Base-by-base conservation (phyloP, 192 early-diverging fungal genomes). In the Podila epigama region DNA sequence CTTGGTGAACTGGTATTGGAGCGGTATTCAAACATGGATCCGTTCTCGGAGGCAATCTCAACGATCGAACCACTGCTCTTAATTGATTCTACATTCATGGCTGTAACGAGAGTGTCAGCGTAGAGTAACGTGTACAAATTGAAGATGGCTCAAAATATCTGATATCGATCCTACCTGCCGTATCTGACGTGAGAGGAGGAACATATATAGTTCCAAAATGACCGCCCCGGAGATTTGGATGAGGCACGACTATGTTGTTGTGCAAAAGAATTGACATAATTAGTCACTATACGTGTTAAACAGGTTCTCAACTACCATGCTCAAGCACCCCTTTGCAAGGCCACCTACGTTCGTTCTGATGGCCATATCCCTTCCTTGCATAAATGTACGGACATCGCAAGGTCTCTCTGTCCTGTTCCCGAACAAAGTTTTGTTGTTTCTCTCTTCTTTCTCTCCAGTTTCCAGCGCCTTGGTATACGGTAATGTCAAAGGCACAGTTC, bases 401-500 rank as follows among this genome's bases (percentile, higher is more conserved):
- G 3, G 90, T 91, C 10, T 86, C 59, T n/a, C 80, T 52, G 66
- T 93, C 92, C 54, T 93, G 87, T 16, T 70, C 72, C 27, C 68
- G 69, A 50, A 93, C 79, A 80, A 86, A 92, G 7, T 72, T 70
- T 48, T 89, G 84, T 61, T 92, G 91, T 10, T 73, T 78, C n/a
- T 68, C 62, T 29, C 86, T 69, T 37, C 54, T 29, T 18, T 81
- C 69, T 44, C 73, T 72, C 86, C 89, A 87, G 41, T 85, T 72
- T 3, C 85, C 82, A 3, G 82, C 83, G 20, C 84, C 84, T 9
- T 68, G 67, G 39, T 85, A 90, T 1, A 91, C 56, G 15, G 88
- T 85, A 2, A 92, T 37, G 37, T 88, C 84, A 37, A 91, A 69
- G 1, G 83, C 86, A n/a, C 81, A 80, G 28, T 85, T 81, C 16